These are phyloP conservation scores for Talaromyces sp. DNA, from an alignment of 2,329 filamentous ascomycete species.

Conservation along the genomic window DNA sequence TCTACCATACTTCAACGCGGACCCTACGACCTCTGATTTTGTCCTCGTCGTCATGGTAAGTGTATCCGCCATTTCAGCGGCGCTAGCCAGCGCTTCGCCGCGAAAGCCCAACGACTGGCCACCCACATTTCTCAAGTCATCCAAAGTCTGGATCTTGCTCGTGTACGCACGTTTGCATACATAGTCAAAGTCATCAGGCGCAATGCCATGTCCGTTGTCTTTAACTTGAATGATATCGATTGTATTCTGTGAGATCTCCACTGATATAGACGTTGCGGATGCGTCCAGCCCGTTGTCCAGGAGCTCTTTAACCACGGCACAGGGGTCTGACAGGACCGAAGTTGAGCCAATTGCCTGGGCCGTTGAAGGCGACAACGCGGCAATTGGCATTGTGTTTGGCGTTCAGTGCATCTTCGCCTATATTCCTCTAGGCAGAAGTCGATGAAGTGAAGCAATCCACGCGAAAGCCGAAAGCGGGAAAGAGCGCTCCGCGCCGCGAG, in stretches of 20 bases:
- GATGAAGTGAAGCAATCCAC: not conserved
- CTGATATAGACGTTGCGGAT: constrained; percentile 51
- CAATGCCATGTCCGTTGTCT: constrained; percentile 61
- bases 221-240: constrained; percentile 60
- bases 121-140: constrained; percentile 53
- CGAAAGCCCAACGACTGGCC: constrained; percentile 59
- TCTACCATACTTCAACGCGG: constrained; percentile 47
- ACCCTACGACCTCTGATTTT: constrained; percentile 53
- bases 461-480: constrained; percentile 7
- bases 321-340: constrained; percentile 54
- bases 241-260: constrained; percentile 57
- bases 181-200: constrained; percentile 49
- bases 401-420: not conserved
- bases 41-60: constrained; percentile 54
- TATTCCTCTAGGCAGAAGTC: not conserved
- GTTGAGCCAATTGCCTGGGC: constrained; percentile 53
- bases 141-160: constrained; percentile 57
- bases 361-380: constrained; percentile 37
- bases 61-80: constrained; percentile 53
- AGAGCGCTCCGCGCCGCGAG: constrained; percentile 3
- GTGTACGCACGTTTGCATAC: constrained; percentile 58
- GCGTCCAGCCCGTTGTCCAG: constrained; percentile 66
- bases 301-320: constrained; percentile 60
- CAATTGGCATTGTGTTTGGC: constrained; percentile 40
- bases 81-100: constrained; percentile 60